Evolutionary conservation across 768 basidiomycete species (phyloP).

Genomic region (Boletus subparvulus): DNA sequence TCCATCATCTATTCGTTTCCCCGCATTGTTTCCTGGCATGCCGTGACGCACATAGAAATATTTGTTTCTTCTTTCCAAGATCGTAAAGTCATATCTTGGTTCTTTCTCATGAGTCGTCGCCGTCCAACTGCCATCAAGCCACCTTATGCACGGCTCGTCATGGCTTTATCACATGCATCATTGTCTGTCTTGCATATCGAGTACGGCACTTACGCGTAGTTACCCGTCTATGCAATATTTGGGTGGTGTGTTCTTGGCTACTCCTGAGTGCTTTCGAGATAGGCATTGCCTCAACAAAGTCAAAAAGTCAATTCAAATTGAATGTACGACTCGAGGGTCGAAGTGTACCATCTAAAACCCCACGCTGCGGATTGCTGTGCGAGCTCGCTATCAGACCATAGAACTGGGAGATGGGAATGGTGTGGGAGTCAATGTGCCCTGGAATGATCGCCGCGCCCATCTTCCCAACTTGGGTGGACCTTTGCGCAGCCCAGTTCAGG

Average conservation of each 20-base stretch:
- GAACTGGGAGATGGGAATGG: neutral
- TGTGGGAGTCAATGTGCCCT: neutral
- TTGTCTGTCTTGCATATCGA: neutral
- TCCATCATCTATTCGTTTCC: conserved; percentile 33
- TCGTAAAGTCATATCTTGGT: conserved; percentile 12
- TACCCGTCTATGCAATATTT: neutral
- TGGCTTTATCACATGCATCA: neutral
- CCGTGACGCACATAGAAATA: conserved; percentile 29
- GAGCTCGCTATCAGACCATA: neutral
- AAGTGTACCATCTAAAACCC: neutral
- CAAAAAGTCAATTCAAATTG: neutral
- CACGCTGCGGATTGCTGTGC: conserved; percentile 11
- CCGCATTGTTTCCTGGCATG: conserved; percentile 20
- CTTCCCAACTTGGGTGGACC: neutral
- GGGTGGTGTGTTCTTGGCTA: neutral
- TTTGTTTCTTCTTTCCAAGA: neutral
- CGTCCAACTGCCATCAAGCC: conserved; percentile 2
- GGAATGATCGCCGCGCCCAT: neutral
- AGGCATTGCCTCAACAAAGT: neutral
- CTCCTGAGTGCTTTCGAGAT: neutral
- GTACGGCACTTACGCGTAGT: neutral
- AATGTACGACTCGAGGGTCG: neutral
- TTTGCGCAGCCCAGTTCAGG: neutral
- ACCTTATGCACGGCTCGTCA: neutral
- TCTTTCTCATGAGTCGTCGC: conserved; percentile 19